Evolutionary conservation across 306 rosid genomes (phyloP), one percentile per base, ranked within the genome.

Genomic region (Hippophae tibetana): DNA sequence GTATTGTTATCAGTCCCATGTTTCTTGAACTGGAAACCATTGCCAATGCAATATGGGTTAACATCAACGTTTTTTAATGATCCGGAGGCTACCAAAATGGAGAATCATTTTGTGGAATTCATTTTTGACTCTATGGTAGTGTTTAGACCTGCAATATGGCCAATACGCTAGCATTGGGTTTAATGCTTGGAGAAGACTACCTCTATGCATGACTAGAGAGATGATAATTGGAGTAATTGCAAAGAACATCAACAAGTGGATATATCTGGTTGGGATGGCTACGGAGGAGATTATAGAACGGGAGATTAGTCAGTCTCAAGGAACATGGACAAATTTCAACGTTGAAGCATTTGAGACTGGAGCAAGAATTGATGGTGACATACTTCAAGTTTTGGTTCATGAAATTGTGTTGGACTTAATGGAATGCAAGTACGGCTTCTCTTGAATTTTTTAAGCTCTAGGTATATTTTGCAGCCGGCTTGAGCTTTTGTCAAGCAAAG

Each of bases 271-370:
- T 42, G 89, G 79, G 64, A 82, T 87, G 94, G 40, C 57, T 10
- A 74, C 86, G 1, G 94, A 87, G 18, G 94, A 84, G 76, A 78
- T 87, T 57, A 66, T 87, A 42, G 97, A 80, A 66, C 81, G 81
- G 94, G 97, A 90, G 60, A 90, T 86, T 94, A 81, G 86, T 50
- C 76, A 83, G 49, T 76, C 84, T 6, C 42, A 79, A 38, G 95
- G 90, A 25, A 90, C 79, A 79, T 90, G 97, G 97, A 64, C 70
- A 3, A 77, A 79, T 62, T 87, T 90, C 55, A 74, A 80, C 11
- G 64, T 72, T 2, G 97, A 82, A 83, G 86, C 84, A 61, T 82
- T 81, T 66, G 97, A 82, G 81, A 67, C 69, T 6, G 95, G 90
- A 42, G 80, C 59, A 43, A 85, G 69, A 43, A 71, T 87, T 13